Conservation (phyloP, 1,139 yeast species). For the Pichia sp. region DNA sequence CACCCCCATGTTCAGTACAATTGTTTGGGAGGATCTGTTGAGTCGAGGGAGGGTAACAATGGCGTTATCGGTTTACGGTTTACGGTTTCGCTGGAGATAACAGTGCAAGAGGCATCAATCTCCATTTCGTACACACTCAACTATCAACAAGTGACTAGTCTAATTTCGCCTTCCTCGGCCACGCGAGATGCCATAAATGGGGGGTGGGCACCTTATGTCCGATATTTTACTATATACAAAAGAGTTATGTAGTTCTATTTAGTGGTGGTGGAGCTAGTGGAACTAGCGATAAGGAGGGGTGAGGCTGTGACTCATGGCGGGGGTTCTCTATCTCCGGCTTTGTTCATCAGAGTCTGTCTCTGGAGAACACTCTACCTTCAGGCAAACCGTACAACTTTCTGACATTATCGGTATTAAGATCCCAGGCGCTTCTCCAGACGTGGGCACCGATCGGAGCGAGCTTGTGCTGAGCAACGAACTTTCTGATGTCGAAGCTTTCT, state of each 20-base stretch:
- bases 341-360: conserved; percentile 37
- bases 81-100: too few relatives aligned
- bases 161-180: too few relatives aligned
- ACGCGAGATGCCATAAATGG: neutral
- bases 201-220: neutral
- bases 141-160: too few relatives aligned
- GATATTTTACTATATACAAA: neutral
- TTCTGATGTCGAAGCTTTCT: conserved; percentile 66
- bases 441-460: conserved; percentile 85
- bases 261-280: neutral
- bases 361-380: conserved; percentile 69
- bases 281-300: too few relatives aligned
- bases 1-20: too few relatives aligned
- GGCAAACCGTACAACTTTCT: conserved; percentile 71
- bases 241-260: neutral
- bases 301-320: too few relatives aligned
- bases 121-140: too few relatives aligned
- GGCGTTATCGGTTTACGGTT: too few relatives aligned
- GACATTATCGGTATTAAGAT: conserved; percentile 63
- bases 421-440: conserved; percentile 85
- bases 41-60: too few relatives aligned
- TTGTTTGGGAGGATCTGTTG: too few relatives aligned
- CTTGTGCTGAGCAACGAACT: conserved; percentile 51
- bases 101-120: too few relatives aligned
- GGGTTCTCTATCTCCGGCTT: neutral